Conservation (phyloP, 2,329 filamentous ascomycete genomes). For the Xylaria sp. region DNA sequence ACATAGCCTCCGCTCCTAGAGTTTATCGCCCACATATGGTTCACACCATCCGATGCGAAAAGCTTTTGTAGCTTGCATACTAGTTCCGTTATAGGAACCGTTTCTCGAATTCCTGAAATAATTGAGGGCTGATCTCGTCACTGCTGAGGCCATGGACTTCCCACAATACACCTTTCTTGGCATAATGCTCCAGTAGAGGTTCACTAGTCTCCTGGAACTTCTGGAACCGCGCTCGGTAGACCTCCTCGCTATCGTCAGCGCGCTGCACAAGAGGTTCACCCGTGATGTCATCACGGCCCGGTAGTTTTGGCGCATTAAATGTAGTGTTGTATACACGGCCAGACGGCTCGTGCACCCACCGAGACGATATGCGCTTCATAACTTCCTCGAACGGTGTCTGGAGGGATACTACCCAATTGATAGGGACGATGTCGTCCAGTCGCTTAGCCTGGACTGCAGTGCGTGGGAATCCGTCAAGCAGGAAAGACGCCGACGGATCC, state of each 20-base stretch:
- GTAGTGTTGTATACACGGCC: slow-evolving; percentile 94
- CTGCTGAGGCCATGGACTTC: slow-evolving; percentile 88
- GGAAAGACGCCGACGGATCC: slow-evolving; percentile 82
- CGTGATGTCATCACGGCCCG: slow-evolving; percentile 86
- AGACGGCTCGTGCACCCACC: slow-evolving; percentile 92
- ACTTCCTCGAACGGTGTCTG: slow-evolving; percentile 87
- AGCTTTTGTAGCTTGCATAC: not conserved
- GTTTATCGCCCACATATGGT: not conserved
- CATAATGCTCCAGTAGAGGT: slow-evolving; percentile 88
- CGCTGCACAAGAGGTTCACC: slow-evolving; percentile 84
- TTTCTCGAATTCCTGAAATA: slow-evolving; percentile 81
- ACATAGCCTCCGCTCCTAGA: not conserved
- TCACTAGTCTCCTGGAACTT: slow-evolving; percentile 89
- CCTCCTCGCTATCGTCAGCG: slow-evolving; percentile 83
- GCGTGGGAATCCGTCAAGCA: slow-evolving; percentile 95
- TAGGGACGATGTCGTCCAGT: slow-evolving; percentile 83
- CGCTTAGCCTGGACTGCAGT: slow-evolving; percentile 79
- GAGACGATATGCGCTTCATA: slow-evolving; percentile 84
- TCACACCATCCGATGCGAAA: not conserved
- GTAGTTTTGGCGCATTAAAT: slow-evolving; percentile 83
- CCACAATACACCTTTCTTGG: slow-evolving; percentile 80
- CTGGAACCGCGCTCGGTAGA: slow-evolving; percentile 79
- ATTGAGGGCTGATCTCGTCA: slow-evolving; percentile 92
- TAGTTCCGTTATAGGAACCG: slow-evolving; percentile 59
- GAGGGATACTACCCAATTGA: slow-evolving; percentile 90